Conservation (phyloP, 208 protist genomes). For the Crithidia bombi region DNA sequence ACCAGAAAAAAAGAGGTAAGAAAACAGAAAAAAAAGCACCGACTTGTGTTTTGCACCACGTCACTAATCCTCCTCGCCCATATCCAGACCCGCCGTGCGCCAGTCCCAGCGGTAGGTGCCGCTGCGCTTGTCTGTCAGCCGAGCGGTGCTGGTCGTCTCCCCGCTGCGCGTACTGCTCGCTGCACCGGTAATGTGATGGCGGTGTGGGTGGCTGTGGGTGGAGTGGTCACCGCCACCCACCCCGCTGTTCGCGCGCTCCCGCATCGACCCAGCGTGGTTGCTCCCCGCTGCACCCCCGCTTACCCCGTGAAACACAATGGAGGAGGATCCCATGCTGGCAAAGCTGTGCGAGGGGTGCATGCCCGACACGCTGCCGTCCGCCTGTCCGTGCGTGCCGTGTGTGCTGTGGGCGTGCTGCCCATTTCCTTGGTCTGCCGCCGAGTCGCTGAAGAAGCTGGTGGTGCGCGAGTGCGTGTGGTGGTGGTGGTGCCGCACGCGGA, state of each 20-base stretch:
- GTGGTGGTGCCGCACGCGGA: conserved; percentile 37
- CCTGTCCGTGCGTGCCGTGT: not conserved
- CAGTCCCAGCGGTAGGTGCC: conserved; percentile 56
- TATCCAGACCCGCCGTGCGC: conserved; percentile 35
- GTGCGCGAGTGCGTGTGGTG: conserved; percentile 21
- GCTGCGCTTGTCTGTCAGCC: conserved; percentile 22
- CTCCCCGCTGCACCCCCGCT: not conserved
- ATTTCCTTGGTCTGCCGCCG: conserved; percentile 19
- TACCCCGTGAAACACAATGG: conserved; percentile 9
- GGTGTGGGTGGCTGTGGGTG: conserved; percentile 12
- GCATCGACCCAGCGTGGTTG: conserved; percentile 10
- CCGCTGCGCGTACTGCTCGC: conserved; percentile 42
- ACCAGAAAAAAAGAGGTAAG: conserved; percentile 7
- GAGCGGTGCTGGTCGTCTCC: conserved; percentile 33
- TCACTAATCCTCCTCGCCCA: conserved; percentile 38
- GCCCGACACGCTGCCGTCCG: conserved; percentile 8
- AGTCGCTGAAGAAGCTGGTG: conserved; percentile 39
- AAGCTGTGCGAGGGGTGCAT: conserved; percentile 18
- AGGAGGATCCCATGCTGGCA: conserved; percentile 13
- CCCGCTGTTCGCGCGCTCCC: not conserved
- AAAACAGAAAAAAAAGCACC: not conserved
- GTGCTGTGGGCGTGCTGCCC: not conserved
- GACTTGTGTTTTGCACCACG: no score
- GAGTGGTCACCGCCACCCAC: conserved; percentile 9
- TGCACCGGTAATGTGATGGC: not conserved